Conservation (phyloP, 345 rosid genomes). For the Theobroma cacao region DNA sequence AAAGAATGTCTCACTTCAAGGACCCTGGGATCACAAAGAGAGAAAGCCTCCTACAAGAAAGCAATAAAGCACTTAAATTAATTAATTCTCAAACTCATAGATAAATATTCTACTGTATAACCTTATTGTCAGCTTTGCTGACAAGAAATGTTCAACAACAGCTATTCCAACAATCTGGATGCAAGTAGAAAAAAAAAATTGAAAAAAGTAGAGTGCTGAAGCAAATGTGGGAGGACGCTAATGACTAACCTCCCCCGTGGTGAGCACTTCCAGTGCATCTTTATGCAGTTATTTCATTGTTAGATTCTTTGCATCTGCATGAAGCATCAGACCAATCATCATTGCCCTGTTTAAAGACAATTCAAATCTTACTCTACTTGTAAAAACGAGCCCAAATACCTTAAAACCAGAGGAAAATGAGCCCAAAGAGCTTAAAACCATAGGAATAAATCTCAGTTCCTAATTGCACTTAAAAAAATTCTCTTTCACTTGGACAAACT, state of each 20-base stretch:
- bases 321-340: conserved; percentile 94
- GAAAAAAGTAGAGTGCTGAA: background rate
- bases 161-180: background rate
- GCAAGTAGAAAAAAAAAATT: conserved; percentile 15
- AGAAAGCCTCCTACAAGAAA: conserved; percentile 66
- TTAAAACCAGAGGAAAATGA: background rate
- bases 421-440: no score
- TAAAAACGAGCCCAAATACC: background rate
- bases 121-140: background rate
- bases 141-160: conserved; percentile 24
- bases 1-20: conserved; percentile 53
- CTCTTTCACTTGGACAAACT: no score
- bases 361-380: background rate
- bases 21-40: conserved; percentile 69
- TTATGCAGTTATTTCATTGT: conserved; percentile 51
- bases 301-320: conserved; percentile 67
- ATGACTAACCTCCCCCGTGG: conserved; percentile 83
- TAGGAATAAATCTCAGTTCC: conserved; percentile 77
- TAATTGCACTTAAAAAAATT: conserved; percentile 31
- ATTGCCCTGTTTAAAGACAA: conserved; percentile 48
- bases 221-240: background rate
- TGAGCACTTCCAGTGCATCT: conserved; percentile 88
- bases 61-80: conserved; percentile 1
- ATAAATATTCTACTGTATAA: background rate
- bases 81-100: background rate